Evolutionary conservation across 2,329 filamentous ascomycete genomes (phyloP), one percentile per base, ranked within the genome.

Genomic region (Hortaea werneckii): DNA sequence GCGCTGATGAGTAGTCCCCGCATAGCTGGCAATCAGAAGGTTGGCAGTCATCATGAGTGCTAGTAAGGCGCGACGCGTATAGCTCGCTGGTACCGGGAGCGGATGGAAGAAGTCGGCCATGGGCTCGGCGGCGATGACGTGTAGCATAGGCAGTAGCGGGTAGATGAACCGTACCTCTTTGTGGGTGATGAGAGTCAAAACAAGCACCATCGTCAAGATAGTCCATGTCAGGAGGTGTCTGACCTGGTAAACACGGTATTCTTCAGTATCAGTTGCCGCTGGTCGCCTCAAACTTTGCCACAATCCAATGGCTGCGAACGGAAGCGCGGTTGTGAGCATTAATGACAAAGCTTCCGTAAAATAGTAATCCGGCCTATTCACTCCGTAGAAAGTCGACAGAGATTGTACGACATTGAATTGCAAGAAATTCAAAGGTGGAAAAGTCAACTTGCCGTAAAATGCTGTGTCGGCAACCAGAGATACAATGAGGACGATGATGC

Each of bases 161-260:
- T 94, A 95, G 54, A 96, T 85, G 70, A 98, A 98, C 58, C 92
- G 87, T 56, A 95, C 86, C 73, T 98, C 92, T 65, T 98, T 98
- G 69, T 98, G 92, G 1, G 87, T 81, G 54, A 96, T 85, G 40
- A 85, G 61, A 1, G 87, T 94, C 30, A 96, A 75, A 2, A 72
- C 65, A 1, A 68, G 62, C 7, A 85, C 67, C 47, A 82, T 84
- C 45, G 82, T 51, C 37, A 83, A 73, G 6, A 78, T 71, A 29
- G 59, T 48, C 5, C 73, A 71, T 7, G 79, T 72, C 6, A 89
- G 67, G 32, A 75, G 73, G 45, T 72, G 73, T 43, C 48, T 42
- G 6, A 46, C 56, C 29, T 54, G 47, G 2, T 46, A 46, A 30
- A 53, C 44, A 11, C 43, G 40, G 43, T 44, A 50, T 11, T 43